Evolutionary conservation across 2,329 filamentous ascomycete genomes (phyloP), one percentile per base, ranked within the genome.

Genomic region (Fusarium tjaetaba): DNA sequence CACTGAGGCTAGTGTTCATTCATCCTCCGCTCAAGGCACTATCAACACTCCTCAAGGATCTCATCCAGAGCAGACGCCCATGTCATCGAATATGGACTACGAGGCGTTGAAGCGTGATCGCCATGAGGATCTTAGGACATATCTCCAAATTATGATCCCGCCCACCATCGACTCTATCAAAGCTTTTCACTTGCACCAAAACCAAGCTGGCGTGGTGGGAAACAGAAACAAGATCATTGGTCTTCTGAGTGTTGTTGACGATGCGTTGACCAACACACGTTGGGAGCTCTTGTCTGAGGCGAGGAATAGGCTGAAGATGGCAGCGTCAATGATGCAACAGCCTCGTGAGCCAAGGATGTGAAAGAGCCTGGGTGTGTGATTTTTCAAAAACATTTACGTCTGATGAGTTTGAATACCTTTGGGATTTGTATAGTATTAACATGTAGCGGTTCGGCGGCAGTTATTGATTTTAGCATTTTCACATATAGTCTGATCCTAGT

Each of bases 71-170:
- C 68, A 70, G 26, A 70, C 60, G 7, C 62, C 75, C 5, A 58
- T 73, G 49, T 70, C 65, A 14, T 70, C 66, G 16, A 75, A 65
- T 34, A 61, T 65, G 24, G 71, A 78, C 48, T 74, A 74, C 13
- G 76, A 78, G 11, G 62, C 60, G 7, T 26, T 76, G 38, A 74
- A 73, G 58, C 75, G 70, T 22, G 71, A 76, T 36, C 75, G 77
- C 4, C 73, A 78, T 7, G 76, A 78, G 36, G 77, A 78, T 51
- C 75, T 78, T 14, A 70, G 75, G 30, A 77, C 77, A 14, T 78
- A 78, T 34, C 66, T 78, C 2, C 76, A 78, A 39, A 77, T 78
- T 45, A 78, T 78, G 77, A 77, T 78, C 4, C 77, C 77, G 11
- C 75, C 76, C 6, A 77, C 77, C 0, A 78, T 78, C 18, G 76